phyloP scores from a whole-genome alignment of 495 filamentous ascomycete genomes.

The Parachaetomium inaequale region DNA sequence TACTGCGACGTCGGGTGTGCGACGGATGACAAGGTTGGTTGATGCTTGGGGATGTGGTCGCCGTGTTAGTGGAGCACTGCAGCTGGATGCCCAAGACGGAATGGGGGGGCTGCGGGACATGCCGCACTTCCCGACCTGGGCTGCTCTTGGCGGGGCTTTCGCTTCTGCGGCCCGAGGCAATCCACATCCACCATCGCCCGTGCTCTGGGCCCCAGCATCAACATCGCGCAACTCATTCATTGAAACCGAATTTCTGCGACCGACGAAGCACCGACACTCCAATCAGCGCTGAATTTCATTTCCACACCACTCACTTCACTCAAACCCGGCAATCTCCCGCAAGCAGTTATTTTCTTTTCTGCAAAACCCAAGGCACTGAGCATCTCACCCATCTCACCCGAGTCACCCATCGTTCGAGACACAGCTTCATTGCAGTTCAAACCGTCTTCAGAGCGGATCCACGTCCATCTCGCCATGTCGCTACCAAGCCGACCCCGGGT shows the following conservation, averaged over 20 bases:
- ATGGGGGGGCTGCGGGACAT: neutral
- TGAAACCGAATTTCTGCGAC: no score
- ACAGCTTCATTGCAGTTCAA: neutral
- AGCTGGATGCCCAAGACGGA: neutral
- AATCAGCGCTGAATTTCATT: no score
- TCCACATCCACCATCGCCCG: no score
- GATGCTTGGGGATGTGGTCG: neutral
- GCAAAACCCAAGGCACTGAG: no score
- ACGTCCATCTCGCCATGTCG: constrained; percentile 41
- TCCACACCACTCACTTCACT: neutral
- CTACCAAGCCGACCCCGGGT: constrained; percentile 48
- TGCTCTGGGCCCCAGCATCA: no score
- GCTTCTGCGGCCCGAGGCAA: no score
- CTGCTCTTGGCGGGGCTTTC: no score
- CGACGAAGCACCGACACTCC: no score
- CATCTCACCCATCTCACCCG: neutral
- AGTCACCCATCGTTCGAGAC: neutral
- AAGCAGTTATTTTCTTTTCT: no score
- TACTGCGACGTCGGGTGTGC: neutral
- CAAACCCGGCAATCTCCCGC: neutral
- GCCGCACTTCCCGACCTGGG: neutral
- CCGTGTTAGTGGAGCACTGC: constrained; percentile 4
- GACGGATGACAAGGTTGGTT: neutral
- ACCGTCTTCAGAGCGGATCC: neutral
- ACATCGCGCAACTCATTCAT: no score